These are phyloP conservation scores for Leccinum aurantiacum DNA, from an alignment of 768 basidiomycete genomes.

Conservation along the genomic window DNA sequence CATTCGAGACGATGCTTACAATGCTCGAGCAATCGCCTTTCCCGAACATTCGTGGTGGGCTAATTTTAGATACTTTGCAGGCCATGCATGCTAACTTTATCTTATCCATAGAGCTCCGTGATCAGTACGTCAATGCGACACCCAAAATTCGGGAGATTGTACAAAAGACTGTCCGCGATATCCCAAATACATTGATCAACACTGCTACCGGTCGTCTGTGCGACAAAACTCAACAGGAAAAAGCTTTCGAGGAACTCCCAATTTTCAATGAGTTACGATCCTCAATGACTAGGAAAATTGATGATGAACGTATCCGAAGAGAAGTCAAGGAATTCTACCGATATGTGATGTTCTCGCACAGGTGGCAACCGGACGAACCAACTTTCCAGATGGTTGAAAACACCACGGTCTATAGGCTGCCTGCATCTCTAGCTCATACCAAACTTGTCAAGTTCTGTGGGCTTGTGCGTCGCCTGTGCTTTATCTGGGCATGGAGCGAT, in stretches of 20 bases:
- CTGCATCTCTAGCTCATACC: background rate
- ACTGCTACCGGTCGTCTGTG: background rate
- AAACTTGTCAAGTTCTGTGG: background rate
- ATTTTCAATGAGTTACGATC: background rate
- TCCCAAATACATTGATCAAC: background rate
- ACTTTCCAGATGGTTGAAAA: background rate
- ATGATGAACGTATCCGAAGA: background rate
- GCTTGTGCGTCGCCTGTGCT: background rate
- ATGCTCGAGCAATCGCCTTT: background rate
- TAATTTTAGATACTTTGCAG: background rate
- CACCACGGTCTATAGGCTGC: background rate
- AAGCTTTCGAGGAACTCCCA: background rate
- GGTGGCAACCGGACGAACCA: background rate
- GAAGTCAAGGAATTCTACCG: background rate
- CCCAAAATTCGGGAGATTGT: background rate
- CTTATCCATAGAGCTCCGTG: background rate
- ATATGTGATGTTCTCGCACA: background rate
- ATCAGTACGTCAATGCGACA: background rate
- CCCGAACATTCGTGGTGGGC: background rate
- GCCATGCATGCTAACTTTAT: background rate
- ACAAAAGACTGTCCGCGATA: background rate
- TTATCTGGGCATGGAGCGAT: background rate
- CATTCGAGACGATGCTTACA: background rate
- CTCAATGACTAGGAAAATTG: background rate
- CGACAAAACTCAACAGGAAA: background rate